Evolutionary conservation across 805 yeast genomes (phyloP).

Genomic region (Yarrowia bubula): DNA sequence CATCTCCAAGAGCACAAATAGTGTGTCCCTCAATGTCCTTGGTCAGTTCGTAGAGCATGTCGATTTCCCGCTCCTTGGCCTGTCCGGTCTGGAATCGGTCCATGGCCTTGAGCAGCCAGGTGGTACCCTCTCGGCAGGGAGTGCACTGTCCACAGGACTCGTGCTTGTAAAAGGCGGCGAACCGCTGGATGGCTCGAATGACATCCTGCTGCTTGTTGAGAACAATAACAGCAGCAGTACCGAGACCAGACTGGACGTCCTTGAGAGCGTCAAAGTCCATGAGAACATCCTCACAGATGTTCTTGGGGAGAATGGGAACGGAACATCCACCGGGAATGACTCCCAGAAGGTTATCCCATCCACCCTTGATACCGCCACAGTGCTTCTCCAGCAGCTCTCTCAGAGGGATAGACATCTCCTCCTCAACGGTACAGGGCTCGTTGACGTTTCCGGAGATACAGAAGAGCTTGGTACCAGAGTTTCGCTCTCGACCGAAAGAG

Average conservation of each 20-base stretch:
- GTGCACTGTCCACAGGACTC: slow-evolving; percentile 95
- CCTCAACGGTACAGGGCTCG: slow-evolving; percentile 90
- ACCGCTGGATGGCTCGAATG: slow-evolving; percentile 80
- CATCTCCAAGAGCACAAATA: slow-evolving; percentile 89
- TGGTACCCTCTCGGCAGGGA: slow-evolving; percentile 92
- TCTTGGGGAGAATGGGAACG: slow-evolving; percentile 74
- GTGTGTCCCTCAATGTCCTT: slow-evolving; percentile 90
- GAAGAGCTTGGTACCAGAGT: slow-evolving; percentile 76
- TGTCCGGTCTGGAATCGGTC: slow-evolving; percentile 75
- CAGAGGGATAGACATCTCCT: slow-evolving; percentile 88
- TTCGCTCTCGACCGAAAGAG: slow-evolving; percentile 79
- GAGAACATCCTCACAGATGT: slow-evolving; percentile 61
- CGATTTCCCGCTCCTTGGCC: slow-evolving; percentile 78
- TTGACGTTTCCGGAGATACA: slow-evolving; percentile 90
- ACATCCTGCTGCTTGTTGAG: slow-evolving; percentile 85
- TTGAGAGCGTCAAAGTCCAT: slow-evolving; percentile 88
- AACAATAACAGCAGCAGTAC: slow-evolving; percentile 91
- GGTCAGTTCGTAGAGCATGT: slow-evolving; percentile 77
- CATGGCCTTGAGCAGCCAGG: slow-evolving; percentile 83
- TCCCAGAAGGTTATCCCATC: slow-evolving; percentile 87
- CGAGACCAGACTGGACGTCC: slow-evolving; percentile 83
- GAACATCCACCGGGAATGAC: slow-evolving; percentile 91
- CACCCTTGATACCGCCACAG: slow-evolving; percentile 88
- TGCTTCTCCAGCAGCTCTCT: slow-evolving; percentile 80
- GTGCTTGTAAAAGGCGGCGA: slow-evolving; percentile 81